Conservation (phyloP, 345 rosid genomes). For the Cardamine occulta region DNA sequence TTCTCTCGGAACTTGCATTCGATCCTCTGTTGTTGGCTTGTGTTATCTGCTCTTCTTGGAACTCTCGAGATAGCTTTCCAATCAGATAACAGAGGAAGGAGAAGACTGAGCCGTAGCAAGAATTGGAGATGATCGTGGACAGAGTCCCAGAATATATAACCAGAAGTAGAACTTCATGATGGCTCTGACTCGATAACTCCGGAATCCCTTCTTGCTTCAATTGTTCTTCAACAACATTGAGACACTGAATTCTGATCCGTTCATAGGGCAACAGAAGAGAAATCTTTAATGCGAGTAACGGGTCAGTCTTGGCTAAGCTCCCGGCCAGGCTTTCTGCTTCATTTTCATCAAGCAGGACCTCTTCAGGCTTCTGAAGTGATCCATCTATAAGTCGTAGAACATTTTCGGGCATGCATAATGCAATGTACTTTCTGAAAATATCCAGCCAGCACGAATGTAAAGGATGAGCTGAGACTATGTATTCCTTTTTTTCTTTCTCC, state of each 20-base stretch:
- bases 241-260: slow-evolving; percentile 53
- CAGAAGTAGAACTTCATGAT: slow-evolving; percentile 60
- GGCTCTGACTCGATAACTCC: slow-evolving; percentile 49
- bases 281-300: slow-evolving; percentile 60
- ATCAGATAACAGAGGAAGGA: slow-evolving; percentile 71
- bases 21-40: slow-evolving; percentile 33
- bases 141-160: slow-evolving; percentile 65
- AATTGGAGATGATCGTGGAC: slow-evolving; percentile 51
- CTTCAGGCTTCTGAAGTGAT: slow-evolving; percentile 57
- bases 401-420: slow-evolving; percentile 47
- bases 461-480: slow-evolving; percentile 58
- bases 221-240: slow-evolving; percentile 61
- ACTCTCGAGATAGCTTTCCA: slow-evolving; percentile 67
- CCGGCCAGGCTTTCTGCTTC: slow-evolving; percentile 57
- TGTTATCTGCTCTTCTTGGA: slow-evolving; percentile 61
- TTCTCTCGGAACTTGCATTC: slow-evolving; percentile 33
- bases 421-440: slow-evolving; percentile 54
- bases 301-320: slow-evolving; percentile 46
- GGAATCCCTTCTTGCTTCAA: slow-evolving; percentile 66
- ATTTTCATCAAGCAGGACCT: slow-evolving; percentile 60
- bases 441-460: slow-evolving; percentile 79
- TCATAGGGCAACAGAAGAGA: slow-evolving; percentile 77
- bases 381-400: slow-evolving; percentile 64
- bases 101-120: slow-evolving; percentile 57
- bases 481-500: slow-evolving; percentile 49